Base-by-base conservation (phyloP, 768 basidiomycete genomes). In the Lyophyllum atratum region DNA sequence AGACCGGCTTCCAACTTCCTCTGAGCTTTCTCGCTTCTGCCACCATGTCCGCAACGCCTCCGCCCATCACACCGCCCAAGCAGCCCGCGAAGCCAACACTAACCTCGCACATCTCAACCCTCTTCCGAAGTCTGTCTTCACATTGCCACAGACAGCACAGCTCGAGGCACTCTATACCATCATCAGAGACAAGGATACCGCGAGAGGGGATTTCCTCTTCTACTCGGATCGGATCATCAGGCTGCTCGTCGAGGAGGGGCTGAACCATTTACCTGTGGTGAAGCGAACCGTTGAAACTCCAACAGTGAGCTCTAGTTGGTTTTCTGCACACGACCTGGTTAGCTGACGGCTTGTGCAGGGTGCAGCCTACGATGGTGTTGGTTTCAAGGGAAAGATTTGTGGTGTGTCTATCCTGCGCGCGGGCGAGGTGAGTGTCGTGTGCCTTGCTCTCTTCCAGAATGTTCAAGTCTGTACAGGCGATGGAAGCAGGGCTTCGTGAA, bases 401-500 rank as follows among this genome's bases (percentile, higher is more conserved):
- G 95, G 95, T 15, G 95, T 98, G 22, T 95, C 93, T 4, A 98
- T 98, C 66, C 80, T 98, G 65, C 82, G 96, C 15, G 94, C 94
- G 8, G 96, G 96, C 61, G 93, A 96, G 85, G 89, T 89, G 65
- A 50, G 78, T 64, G 17, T 51, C 39, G 17, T 47, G 45, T 24
- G 28, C 39, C n/a, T 43, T 12, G 45, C 10, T 42, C 25, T 39
- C 14, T 45, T 48, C 19, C 12, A 44, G 29, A 11, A 17, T 17
- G 46, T 40, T 42, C 45, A 53, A 58, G 47, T 39, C 46, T 40
- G 40, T 43, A 11, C 56, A 94, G 91, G 94, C 95, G 1, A 99
- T 99, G 96, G 96, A 99, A 74, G 93, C 92, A 12, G 97, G 96
- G 37, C 77, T 99, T 59, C 81, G 96, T 42, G 96, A 98, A 72